Conservation (phyloP, 2,329 filamentous ascomycete genomes). For the Kalmusia sp. region DNA sequence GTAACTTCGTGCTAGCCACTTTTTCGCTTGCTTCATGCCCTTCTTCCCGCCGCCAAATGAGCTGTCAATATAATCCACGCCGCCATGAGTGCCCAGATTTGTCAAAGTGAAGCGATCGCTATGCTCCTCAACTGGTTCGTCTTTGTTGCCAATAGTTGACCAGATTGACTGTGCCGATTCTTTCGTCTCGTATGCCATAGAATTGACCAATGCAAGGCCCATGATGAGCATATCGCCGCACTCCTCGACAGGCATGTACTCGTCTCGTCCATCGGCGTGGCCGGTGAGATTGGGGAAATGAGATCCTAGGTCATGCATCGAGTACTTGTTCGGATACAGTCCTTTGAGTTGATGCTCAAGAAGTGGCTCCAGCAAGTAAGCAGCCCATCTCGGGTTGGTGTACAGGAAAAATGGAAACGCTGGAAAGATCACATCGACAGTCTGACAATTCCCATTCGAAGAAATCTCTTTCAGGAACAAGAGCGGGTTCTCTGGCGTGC, state of each 20-base stretch:
- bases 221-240: slow-evolving; percentile 85
- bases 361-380: slow-evolving; percentile 79
- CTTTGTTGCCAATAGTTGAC: slow-evolving; percentile 54
- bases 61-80: slow-evolving; percentile 66
- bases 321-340: slow-evolving; percentile 83
- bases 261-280: slow-evolving; percentile 73
- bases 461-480: slow-evolving; percentile 87
- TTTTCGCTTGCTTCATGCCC: slow-evolving; percentile 63
- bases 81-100: slow-evolving; percentile 56
- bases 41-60: slow-evolving; percentile 64
- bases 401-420: slow-evolving; percentile 87
- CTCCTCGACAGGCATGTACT: slow-evolving; percentile 79
- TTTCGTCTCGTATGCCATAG: slow-evolving; percentile 68
- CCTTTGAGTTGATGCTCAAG: slow-evolving; percentile 83
- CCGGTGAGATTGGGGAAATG: slow-evolving; percentile 81
- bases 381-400: slow-evolving; percentile 81
- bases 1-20: slow-evolving; percentile 75
- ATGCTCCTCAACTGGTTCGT: slow-evolving; percentile 24
- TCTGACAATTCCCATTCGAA: slow-evolving; percentile 84
- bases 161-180: slow-evolving; percentile 65
- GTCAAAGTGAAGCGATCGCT: slow-evolving; percentile 58
- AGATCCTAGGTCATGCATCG: slow-evolving; percentile 77
- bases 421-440: slow-evolving; percentile 87
- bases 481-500: slow-evolving; percentile 73
- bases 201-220: slow-evolving; percentile 79